A percentile compares a stretch with the other conserved stretches of the same genome.
Conservation (phyloP, 1,139 yeast species). For the Candida mesenterica region DNA sequence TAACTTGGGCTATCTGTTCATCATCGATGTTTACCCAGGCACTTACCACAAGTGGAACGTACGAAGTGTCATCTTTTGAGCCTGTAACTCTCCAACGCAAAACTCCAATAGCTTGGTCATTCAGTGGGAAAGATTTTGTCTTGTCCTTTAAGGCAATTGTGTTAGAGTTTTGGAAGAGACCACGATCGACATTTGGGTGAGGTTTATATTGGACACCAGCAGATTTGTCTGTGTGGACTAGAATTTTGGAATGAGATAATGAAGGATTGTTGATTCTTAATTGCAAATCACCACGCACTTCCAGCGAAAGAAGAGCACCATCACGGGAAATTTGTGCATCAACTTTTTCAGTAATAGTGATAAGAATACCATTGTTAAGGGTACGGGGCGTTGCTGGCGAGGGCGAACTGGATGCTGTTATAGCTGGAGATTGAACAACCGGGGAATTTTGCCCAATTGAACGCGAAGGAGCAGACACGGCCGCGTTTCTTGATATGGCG, state of each 20-base stretch:
- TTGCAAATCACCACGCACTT: constrained; percentile 88
- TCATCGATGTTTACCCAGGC: constrained; percentile 81
- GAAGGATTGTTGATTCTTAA: constrained; percentile 76
- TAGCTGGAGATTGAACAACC: constrained; percentile 15
- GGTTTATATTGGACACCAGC: constrained; percentile 76
- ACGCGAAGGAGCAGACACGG: constrained; percentile 44
- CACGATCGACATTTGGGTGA: constrained; percentile 92
- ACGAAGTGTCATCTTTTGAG: constrained; percentile 53
- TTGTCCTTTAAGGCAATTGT: constrained; percentile 75
- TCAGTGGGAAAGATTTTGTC: constrained; percentile 80
- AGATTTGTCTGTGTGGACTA: constrained; percentile 49
- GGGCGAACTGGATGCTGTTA: constrained; percentile 23
- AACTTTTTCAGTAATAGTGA: constrained; percentile 74
- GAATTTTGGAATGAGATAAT: constrained; percentile 63
- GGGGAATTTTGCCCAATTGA: constrained; percentile 16
- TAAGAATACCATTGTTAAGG: constrained; percentile 73
- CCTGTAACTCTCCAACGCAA: constrained; percentile 84
- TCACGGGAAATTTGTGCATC: constrained; percentile 80
- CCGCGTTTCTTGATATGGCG: constrained; percentile 28
- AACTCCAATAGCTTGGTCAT: constrained; percentile 87
- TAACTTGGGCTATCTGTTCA: constrained; percentile 61
- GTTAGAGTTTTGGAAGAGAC: constrained; percentile 54
- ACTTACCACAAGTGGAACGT: constrained; percentile 73
- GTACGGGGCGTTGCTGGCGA: constrained; percentile 32
- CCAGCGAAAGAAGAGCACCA: constrained; percentile 72